Evolutionary conservation across 2,329 filamentous ascomycete genomes (phyloP).

Genomic region (Ophiostoma ulmi): DNA sequence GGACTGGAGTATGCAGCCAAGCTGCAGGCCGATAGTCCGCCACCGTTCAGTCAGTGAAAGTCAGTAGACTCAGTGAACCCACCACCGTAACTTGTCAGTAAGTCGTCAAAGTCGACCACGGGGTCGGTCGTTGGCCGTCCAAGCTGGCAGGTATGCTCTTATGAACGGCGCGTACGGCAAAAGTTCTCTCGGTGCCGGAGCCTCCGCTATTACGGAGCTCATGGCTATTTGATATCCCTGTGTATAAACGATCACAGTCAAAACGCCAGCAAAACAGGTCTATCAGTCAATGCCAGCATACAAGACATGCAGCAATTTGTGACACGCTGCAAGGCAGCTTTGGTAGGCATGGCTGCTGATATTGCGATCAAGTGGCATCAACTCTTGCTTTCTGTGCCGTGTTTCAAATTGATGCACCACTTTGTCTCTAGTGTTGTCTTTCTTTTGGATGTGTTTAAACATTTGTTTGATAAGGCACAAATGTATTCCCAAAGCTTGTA

Average conservation of each 20-base stretch:
- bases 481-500: background rate
- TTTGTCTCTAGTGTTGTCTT: no score
- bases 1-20: conserved; percentile 10
- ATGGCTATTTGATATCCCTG: no score
- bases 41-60: background rate
- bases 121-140: background rate
- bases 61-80: no score
- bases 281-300: background rate
- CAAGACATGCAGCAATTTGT: background rate
- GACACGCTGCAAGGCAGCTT: background rate
- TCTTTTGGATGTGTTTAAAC: no score
- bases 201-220: background rate
- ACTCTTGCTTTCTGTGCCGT: background rate
- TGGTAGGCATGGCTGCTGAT: background rate
- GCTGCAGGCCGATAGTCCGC: background rate
- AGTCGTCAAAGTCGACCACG: background rate
- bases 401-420: background rate
- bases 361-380: background rate
- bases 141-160: background rate
- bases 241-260: no score
- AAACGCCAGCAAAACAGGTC: background rate
- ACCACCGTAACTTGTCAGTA: background rate
- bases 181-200: background rate
- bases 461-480: no score
- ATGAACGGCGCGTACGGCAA: background rate